A percentile compares a stretch with the other conserved stretches of the same genome.
Conservation (phyloP, 441 rosid genomes). For the Viola pubescens region DNA sequence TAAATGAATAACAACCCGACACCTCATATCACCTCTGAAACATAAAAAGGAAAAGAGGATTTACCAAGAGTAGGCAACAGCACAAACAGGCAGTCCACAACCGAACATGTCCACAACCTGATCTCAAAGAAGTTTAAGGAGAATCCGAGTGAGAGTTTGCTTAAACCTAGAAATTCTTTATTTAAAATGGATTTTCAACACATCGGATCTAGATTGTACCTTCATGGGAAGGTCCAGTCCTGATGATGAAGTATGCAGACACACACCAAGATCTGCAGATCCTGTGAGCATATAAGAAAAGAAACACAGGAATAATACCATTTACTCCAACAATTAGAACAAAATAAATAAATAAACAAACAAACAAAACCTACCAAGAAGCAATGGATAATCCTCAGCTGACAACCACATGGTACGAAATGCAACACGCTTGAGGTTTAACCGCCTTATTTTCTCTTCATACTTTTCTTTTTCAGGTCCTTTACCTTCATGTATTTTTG, state of each 20-base stretch:
- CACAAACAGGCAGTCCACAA: slow-evolving; percentile 95
- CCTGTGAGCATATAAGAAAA: slow-evolving; percentile 42
- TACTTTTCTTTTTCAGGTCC: slow-evolving; percentile 91
- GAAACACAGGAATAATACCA: slow-evolving; percentile 19
- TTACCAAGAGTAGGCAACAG: slow-evolving; percentile 93
- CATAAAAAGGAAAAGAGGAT: slow-evolving; percentile 18
- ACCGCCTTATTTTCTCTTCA: slow-evolving; percentile 69
- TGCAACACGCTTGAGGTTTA: slow-evolving; percentile 82
- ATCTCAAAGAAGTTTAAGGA: slow-evolving; percentile 16
- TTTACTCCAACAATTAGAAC: slow-evolving; percentile 3
- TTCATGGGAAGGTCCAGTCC: slow-evolving; percentile 99
- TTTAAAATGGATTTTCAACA: slow-evolving; percentile 31
- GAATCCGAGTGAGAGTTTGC: slow-evolving; percentile 15
- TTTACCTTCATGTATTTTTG: slow-evolving; percentile 49
- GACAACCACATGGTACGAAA: slow-evolving; percentile 97
- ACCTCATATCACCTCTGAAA: neutral
- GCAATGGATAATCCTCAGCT: slow-evolving; percentile 93
- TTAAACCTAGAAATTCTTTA: slow-evolving; percentile 31
- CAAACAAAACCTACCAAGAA: slow-evolving; percentile 44
- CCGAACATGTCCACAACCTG: slow-evolving; percentile 99
- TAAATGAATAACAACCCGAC: slow-evolving; percentile 2
- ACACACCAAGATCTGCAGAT: slow-evolving; percentile 93
- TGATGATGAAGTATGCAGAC: slow-evolving; percentile 96
- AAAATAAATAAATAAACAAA: neutral
- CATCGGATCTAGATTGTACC: slow-evolving; percentile 26